Evolutionary conservation across 768 basidiomycete genomes (phyloP).

Genomic region (Agaricus sinodeliciosus): DNA sequence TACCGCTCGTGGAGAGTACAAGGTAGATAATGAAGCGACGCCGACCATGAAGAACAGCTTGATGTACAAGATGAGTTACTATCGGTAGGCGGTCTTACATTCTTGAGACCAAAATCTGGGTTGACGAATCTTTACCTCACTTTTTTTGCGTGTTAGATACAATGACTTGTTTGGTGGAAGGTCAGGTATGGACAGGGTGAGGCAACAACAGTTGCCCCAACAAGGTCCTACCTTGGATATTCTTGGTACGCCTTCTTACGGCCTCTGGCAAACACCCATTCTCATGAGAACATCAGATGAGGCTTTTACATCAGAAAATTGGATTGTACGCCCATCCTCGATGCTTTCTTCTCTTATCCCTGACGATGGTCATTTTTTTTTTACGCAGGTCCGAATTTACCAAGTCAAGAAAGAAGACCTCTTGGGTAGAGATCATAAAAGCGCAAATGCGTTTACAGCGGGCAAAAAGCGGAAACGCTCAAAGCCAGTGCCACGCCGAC

Average conservation of each 20-base stretch:
- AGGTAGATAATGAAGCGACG: constrained; percentile 80
- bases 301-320: constrained; percentile 98
- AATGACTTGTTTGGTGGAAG: constrained; percentile 75
- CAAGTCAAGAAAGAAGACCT: constrained; percentile 91
- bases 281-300: constrained; percentile 54
- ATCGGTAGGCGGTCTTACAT: constrained; percentile 45
- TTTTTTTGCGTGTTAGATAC: constrained; percentile 46
- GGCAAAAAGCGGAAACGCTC: constrained; percentile 88
- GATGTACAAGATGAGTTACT: constrained; percentile 99
- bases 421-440: constrained; percentile 85
- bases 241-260: constrained; percentile 51
- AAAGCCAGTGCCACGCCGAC: constrained; percentile 61
- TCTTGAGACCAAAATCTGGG: background rate
- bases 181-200: constrained; percentile 77
- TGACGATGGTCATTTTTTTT: constrained; percentile 3
- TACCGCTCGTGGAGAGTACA: constrained; percentile 88
- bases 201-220: constrained; percentile 77
- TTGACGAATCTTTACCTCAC: constrained; percentile 5
- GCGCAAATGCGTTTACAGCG: constrained; percentile 73
- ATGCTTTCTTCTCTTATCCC: background rate
- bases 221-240: constrained; percentile 80
- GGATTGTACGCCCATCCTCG: constrained; percentile 66
- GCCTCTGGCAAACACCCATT: background rate
- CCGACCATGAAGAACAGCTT: constrained; percentile 88
- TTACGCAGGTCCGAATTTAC: constrained; percentile 76